A percentile compares a stretch with the other conserved stretches of the same genome.
Evolutionary conservation across 1,139 yeast genomes (phyloP).

Genomic region (Entelexis paramagnoliae): DNA sequence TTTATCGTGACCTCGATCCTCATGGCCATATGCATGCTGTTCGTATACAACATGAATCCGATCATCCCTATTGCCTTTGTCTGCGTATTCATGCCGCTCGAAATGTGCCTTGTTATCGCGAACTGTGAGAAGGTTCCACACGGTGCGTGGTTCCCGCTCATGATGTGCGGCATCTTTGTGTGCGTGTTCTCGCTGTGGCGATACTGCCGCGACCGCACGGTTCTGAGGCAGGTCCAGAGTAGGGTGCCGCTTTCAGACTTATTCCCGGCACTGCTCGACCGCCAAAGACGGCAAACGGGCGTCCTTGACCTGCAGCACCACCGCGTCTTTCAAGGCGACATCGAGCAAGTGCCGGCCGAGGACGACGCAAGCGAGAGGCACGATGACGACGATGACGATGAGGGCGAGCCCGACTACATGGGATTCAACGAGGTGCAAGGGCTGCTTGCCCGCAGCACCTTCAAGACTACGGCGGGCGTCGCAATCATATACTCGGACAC

Average conservation of each 20-base stretch:
- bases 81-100: conserved; percentile 41
- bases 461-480: background rate
- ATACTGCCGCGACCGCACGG: conserved; percentile 23
- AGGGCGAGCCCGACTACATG: background rate
- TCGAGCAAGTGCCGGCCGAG: background rate
- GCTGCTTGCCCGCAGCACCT: background rate
- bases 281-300: background rate
- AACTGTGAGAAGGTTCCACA: conserved; percentile 43
- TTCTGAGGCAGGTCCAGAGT: conserved; percentile 8
- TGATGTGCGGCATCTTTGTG: conserved; percentile 33
- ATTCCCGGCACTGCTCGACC: conserved; percentile 4
- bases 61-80: conserved; percentile 34
- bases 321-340: background rate
- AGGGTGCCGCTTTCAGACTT: conserved; percentile 6
- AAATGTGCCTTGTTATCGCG: conserved; percentile 39
- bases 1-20: conserved; percentile 43
- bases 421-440: background rate
- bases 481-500: conserved; percentile 16
- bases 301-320: background rate
- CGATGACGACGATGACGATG: conserved; percentile 1
- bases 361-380: no score
- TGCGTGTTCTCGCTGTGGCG: conserved; percentile 40
- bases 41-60: conserved; percentile 38
- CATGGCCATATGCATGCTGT: conserved; percentile 39
- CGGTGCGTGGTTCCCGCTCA: conserved; percentile 53